A percentile compares a stretch with the other conserved stretches of the same genome.
phyloP scores from a whole-genome alignment of 2,329 filamentous ascomycete genomes.

The Alternaria sp. region DNA sequence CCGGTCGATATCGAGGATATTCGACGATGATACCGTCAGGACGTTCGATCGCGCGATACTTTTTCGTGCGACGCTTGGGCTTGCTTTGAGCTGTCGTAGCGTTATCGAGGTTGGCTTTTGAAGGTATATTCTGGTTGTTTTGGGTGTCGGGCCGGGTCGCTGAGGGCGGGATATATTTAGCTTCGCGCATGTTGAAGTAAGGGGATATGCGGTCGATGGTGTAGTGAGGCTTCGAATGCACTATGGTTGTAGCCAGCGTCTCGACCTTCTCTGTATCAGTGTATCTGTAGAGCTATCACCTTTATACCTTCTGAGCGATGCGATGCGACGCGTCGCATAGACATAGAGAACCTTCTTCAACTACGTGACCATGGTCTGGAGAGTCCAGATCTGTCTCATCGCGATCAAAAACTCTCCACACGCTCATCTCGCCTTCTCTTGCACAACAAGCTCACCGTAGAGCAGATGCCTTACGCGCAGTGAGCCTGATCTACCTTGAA shows the following conservation, averaged over 20 bases:
- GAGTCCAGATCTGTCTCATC: constrained; percentile 22
- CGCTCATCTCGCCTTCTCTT: constrained; percentile 2
- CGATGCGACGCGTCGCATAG: neutral
- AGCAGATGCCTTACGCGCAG: constrained; percentile 15
- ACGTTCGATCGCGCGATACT: constrained; percentile 22
- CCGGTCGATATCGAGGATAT: constrained; percentile 23
- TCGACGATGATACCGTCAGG: constrained; percentile 30
- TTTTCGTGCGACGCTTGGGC: constrained; percentile 11
- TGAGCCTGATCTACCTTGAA: neutral
- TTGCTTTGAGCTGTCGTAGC: constrained; percentile 6
- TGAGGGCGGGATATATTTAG: neutral
- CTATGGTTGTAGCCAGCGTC: neutral
- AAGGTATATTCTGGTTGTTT: neutral
- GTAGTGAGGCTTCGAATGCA: neutral
- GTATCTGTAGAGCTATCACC: neutral
- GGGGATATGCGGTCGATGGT: neutral
- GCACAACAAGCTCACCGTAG: constrained; percentile 10
- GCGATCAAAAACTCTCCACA: constrained; percentile 21
- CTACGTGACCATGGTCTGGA: neutral
- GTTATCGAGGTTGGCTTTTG: constrained; percentile 2
- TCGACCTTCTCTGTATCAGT: neutral
- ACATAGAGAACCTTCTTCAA: neutral
- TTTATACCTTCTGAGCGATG: constrained; percentile 1
- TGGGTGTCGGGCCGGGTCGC: neutral
- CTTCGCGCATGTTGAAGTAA: neutral